phyloP scores from a whole-genome alignment of 2,329 filamentous ascomycete species.

The Cercospora nicotianae region DNA sequence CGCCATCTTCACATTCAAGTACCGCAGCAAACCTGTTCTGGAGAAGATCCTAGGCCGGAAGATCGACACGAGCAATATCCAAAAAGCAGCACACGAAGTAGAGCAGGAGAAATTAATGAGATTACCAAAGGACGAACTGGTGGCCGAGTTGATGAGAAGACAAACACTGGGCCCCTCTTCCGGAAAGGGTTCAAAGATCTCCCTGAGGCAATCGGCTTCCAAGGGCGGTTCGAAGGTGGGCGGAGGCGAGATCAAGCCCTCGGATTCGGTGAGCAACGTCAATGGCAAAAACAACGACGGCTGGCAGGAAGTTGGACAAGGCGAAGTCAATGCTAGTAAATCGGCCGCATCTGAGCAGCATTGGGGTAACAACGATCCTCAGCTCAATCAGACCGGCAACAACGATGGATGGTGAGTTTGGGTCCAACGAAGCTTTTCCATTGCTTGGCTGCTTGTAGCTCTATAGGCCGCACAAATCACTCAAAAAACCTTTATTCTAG shows the following conservation, averaged over 20 bases:
- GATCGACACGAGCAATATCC: slow-evolving; percentile 29
- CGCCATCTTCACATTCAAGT: slow-evolving; percentile 53
- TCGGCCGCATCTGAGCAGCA: slow-evolving; percentile 1
- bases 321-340: slow-evolving; percentile 5
- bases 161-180: slow-evolving; percentile 5
- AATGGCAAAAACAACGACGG: not conserved
- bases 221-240: slow-evolving; percentile 14
- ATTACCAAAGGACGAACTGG: slow-evolving; percentile 37
- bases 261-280: slow-evolving; percentile 16
- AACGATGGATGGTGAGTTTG: slow-evolving; percentile 6
- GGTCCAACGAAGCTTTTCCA: not conserved
- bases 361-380: slow-evolving; percentile 8
- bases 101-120: slow-evolving; percentile 29
- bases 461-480: not conserved
- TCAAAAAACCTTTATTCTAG: not conserved
- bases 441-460: not conserved
- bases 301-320: slow-evolving; percentile 15
- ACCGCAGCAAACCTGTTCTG: slow-evolving; percentile 41
- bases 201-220: not conserved
- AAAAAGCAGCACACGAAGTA: slow-evolving; percentile 24
- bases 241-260: slow-evolving; percentile 15
- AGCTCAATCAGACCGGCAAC: slow-evolving; percentile 13
- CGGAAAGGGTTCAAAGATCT: slow-evolving; percentile 7
- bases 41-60: slow-evolving; percentile 38
- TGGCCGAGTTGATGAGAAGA: slow-evolving; percentile 32